Conservation (phyloP, 345 rosid species). For the Pugionium cornutum region DNA sequence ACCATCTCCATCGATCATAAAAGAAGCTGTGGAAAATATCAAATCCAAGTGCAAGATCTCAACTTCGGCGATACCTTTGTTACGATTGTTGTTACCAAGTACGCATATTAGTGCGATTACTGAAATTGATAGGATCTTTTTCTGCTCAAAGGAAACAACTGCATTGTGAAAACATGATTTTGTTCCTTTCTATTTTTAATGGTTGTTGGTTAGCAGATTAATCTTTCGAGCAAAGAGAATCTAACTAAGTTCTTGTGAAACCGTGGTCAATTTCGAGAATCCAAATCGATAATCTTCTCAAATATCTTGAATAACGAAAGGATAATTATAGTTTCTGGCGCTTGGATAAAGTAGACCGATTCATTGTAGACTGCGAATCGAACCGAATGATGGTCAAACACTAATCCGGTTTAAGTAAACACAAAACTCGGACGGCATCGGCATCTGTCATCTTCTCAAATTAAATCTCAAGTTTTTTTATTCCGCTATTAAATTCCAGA, state of each 20-base stretch:
- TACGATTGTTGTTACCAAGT: conserved; percentile 67
- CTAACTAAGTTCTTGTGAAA: neutral
- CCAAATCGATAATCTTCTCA: neutral
- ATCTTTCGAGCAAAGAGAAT: neutral
- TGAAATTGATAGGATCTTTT: conserved; percentile 54
- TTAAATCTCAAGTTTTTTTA: conserved; percentile 22
- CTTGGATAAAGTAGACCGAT: neutral
- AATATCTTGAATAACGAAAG: neutral
- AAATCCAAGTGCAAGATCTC: conserved; percentile 47
- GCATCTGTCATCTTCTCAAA: conserved; percentile 12
- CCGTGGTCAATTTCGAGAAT: neutral
- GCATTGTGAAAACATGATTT: conserved; percentile 14
- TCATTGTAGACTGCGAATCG: neutral
- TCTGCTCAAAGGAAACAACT: conserved; percentile 31
- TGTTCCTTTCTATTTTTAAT: neutral
- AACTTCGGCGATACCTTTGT: conserved; percentile 56
- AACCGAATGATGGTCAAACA: neutral
- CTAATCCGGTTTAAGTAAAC: conserved; percentile 18
- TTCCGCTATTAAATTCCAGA: conserved; percentile 28
- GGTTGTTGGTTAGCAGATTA: neutral
- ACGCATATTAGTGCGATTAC: conserved; percentile 55
- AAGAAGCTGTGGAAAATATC: conserved; percentile 50
- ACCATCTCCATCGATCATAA: conserved; percentile 59
- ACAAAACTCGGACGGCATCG: conserved; percentile 1
- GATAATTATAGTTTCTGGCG: neutral